These are phyloP conservation scores for Gardenia jasminoides DNA, from an alignment of 257 asterid species.

Conservation along the genomic window DNA sequence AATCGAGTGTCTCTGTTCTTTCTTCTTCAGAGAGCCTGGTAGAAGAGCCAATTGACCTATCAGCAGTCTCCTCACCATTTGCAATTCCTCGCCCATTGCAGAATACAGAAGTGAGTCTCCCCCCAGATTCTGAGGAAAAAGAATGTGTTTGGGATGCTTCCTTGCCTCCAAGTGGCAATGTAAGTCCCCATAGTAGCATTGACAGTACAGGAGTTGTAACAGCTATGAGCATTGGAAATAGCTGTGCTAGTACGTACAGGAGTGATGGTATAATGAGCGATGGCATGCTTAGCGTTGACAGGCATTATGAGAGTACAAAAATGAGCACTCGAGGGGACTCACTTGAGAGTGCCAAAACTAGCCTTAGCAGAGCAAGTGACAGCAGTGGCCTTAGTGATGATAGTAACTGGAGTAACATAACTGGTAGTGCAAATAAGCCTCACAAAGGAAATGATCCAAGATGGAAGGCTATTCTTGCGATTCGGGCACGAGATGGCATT, in stretches of 20 bases:
- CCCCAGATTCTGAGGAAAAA: constrained; percentile 41
- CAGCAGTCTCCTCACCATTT: constrained; percentile 34
- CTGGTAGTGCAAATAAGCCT: constrained; percentile 54
- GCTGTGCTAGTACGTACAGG: constrained; percentile 42
- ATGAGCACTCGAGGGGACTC: constrained; percentile 45
- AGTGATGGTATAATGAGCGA: constrained; percentile 53
- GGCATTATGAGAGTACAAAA: constrained; percentile 39
- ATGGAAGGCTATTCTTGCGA: constrained; percentile 53
- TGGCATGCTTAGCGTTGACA: constrained; percentile 51
- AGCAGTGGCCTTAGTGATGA: constrained; percentile 57
- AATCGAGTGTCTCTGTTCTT: constrained; percentile 31
- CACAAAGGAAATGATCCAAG: constrained; percentile 63
- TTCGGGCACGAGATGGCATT: constrained; percentile 42
- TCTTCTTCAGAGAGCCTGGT: constrained; percentile 34
- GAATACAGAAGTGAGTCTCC: constrained; percentile 33
- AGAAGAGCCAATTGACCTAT: constrained; percentile 37
- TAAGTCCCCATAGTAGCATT: constrained; percentile 56
- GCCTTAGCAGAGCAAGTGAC: constrained; percentile 49
- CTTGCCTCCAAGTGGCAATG: constrained; percentile 52
- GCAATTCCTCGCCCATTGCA: constrained; percentile 41
- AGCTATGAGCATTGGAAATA: constrained; percentile 44
- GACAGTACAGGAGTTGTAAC: constrained; percentile 40
- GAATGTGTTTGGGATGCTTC: constrained; percentile 58
- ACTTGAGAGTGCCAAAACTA: constrained; percentile 49
- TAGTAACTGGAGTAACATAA: constrained; percentile 52